These are phyloP conservation scores for Neurospora sp. DNA, from an alignment of 495 filamentous ascomycete genomes.

Conservation along the genomic window DNA sequence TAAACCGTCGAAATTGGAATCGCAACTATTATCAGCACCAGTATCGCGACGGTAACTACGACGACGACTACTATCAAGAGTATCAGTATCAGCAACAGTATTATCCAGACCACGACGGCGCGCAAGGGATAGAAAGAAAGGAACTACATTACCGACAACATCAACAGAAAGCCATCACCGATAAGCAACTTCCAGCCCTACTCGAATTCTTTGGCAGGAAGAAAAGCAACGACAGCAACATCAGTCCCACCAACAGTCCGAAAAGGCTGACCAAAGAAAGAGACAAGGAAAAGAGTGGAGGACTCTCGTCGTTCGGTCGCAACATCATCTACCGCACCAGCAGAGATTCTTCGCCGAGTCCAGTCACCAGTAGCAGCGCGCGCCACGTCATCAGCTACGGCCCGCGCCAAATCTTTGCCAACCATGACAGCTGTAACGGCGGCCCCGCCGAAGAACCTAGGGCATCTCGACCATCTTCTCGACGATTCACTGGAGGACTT, in stretches of 20 bases:
- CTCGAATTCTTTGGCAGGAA: background rate
- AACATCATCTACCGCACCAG: background rate
- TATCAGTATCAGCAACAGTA: constrained; percentile 2
- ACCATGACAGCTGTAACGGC: constrained; percentile 23
- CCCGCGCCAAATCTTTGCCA: constrained; percentile 13
- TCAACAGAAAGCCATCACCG: constrained; percentile 9
- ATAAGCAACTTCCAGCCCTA: constrained; percentile 13
- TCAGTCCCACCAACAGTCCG: background rate
- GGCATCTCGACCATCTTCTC: constrained; percentile 53
- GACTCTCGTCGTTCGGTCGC: background rate
- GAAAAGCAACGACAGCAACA: background rate
- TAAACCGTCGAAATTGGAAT: background rate
- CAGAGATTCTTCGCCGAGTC: constrained; percentile 1
- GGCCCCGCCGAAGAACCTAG: constrained; percentile 40
- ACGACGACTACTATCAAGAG: background rate
- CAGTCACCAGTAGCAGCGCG: constrained; percentile 2
- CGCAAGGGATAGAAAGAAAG: background rate
- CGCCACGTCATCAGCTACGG: constrained; percentile 5
- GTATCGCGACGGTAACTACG: background rate
- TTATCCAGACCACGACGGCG: background rate
- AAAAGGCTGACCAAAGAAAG: background rate
- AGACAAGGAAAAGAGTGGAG: constrained; percentile 5
- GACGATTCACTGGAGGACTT: constrained; percentile 71
- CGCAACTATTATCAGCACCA: background rate
- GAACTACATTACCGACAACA: constrained; percentile 3